phyloP scores from a whole-genome alignment of 1,284 basidiomycete genomes.

The Jaminaea rosea region DNA sequence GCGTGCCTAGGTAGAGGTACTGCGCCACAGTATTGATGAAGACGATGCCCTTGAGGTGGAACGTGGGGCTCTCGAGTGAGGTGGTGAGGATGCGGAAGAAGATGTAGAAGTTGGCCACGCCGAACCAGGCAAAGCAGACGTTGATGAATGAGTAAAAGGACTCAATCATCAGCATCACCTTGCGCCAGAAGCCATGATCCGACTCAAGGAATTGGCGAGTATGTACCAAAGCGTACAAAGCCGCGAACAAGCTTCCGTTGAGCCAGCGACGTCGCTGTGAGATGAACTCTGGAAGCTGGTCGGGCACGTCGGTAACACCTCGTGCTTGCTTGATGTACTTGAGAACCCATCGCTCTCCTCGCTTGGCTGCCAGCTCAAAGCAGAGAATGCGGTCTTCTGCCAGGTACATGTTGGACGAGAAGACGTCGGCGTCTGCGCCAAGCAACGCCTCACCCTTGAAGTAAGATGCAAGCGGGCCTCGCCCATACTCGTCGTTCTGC shows the following conservation, averaged over 20 bases:
- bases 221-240: conserved; percentile 57
- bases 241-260: conserved; percentile 84
- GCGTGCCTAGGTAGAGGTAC: conserved; percentile 74
- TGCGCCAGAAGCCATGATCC: conserved; percentile 71
- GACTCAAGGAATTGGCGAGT: conserved; percentile 72
- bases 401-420: conserved; percentile 60
- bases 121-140: conserved; percentile 86
- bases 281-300: conserved; percentile 88
- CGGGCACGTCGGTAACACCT: conserved; percentile 90
- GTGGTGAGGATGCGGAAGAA: conserved; percentile 91
- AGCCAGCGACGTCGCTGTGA: conserved; percentile 82
- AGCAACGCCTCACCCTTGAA: conserved; percentile 92
- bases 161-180: conserved; percentile 66
- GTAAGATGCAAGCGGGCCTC: conserved; percentile 84
- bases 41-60: conserved; percentile 61
- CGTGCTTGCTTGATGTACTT: conserved; percentile 92
- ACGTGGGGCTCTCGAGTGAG: conserved; percentile 68
- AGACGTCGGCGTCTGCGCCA: conserved; percentile 84
- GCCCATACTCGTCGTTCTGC: conserved; percentile 74
- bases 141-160: conserved; percentile 81
- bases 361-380: conserved; percentile 90
- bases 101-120: conserved; percentile 78
- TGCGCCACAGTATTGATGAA: conserved; percentile 70
- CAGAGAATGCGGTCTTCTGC: conserved; percentile 74
- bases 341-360: conserved; percentile 80